Percentiles rank a stretch among this genome's conserved stretches.
Conservation (phyloP, 495 filamentous ascomycete genomes). For the Penicillium silybi region DNA sequence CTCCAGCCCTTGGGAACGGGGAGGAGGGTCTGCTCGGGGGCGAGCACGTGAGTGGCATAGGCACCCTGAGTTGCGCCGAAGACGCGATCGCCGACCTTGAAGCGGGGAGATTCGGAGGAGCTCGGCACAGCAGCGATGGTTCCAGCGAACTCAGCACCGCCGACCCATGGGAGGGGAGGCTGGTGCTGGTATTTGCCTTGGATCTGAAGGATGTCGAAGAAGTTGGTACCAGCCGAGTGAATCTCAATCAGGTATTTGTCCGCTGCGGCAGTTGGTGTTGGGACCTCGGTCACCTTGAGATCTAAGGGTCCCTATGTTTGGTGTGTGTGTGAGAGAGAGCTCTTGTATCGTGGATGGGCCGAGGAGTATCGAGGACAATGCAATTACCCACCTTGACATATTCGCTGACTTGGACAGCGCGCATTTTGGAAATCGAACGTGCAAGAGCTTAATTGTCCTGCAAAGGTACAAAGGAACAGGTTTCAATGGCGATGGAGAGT, state of each 20-base stretch:
- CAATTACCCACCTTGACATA: conserved; percentile 67
- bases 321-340: too few species aligned
- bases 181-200: conserved; percentile 73
- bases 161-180: conserved; percentile 76
- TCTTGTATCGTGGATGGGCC: not conserved
- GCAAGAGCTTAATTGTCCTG: not conserved
- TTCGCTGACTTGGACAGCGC: conserved; percentile 74
- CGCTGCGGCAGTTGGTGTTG: conserved; percentile 62
- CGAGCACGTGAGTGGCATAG: conserved; percentile 73
- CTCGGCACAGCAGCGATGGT: conserved; percentile 62
- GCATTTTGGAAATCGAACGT: conserved; percentile 52
- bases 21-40: conserved; percentile 60
- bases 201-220: conserved; percentile 93
- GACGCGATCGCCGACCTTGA: conserved; percentile 72
- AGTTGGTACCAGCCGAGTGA: conserved; percentile 86
- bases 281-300: conserved; percentile 68
- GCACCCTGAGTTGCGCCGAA: conserved; percentile 86
- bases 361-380: not conserved
- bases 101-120: conserved; percentile 44
- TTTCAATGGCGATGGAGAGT: not conserved
- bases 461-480: not conserved
- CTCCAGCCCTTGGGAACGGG: conserved; percentile 77
- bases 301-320: conserved; percentile 64
- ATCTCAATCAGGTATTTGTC: conserved; percentile 86
- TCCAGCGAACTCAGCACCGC: conserved; percentile 84